Evolutionary conservation across 805 yeast genomes (phyloP).

Genomic region (Starmera quercuum): DNA sequence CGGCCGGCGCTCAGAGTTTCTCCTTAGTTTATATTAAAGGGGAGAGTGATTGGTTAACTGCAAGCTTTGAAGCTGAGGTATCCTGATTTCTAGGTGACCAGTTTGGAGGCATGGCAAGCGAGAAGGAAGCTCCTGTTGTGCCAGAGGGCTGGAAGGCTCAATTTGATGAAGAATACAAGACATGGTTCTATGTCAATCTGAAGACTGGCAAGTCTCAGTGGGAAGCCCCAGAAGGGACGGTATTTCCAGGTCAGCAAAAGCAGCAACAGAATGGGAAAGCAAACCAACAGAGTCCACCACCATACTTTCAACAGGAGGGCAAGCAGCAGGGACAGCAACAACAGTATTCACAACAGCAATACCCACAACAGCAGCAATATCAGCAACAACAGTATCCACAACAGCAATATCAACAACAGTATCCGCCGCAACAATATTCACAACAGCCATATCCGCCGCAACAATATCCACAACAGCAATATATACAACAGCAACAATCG

Average conservation of each 20-base stretch:
- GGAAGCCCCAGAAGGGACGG: constrained; percentile 71
- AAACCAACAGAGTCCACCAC: too few relatives aligned
- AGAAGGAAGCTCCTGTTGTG: constrained; percentile 40
- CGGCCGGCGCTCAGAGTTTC: too few relatives aligned
- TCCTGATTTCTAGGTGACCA: too few relatives aligned
- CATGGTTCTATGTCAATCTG: constrained; percentile 78
- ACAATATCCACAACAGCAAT: constrained; percentile 26
- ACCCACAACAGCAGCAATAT: constrained; percentile 12
- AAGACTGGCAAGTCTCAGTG: constrained; percentile 75
- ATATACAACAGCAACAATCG: constrained; percentile 27
- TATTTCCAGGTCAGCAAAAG: constrained; percentile 22
- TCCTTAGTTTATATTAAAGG: too few relatives aligned
- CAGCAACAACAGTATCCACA: constrained; percentile 9
- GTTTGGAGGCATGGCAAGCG: too few relatives aligned
- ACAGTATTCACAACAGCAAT: constrained; percentile 8
- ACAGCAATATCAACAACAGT: constrained; percentile 9
- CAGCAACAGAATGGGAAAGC: constrained; percentile 7
- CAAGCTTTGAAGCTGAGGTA: too few relatives aligned
- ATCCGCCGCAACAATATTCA: constrained; percentile 22
- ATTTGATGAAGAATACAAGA: constrained; percentile 59
- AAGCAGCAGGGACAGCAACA: constrained; percentile 10
- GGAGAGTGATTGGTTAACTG: too few relatives aligned
- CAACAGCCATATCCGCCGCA: constrained; percentile 14
- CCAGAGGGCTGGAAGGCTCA: constrained; percentile 71
- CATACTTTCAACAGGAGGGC: constrained; percentile 6